phyloP scores from a whole-genome alignment of 2,329 filamentous ascomycete species.

The Elsinoe ampelina region DNA sequence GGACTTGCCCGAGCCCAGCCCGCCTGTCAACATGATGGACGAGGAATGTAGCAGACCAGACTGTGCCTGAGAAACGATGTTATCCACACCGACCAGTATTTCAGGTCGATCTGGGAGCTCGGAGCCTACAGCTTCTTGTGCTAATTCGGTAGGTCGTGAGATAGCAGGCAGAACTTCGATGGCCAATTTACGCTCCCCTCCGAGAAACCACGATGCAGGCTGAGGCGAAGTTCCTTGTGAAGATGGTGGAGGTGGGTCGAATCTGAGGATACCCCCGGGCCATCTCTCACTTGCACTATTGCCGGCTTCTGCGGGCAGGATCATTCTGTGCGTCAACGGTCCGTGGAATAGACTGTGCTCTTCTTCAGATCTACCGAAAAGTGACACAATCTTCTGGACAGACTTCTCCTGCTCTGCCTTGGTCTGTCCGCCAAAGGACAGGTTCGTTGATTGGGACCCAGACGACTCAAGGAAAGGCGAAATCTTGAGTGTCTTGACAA shows the following conservation, averaged over 20 bases:
- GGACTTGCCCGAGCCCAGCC: constrained; percentile 83
- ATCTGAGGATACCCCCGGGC: constrained; percentile 74
- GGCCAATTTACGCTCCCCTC: constrained; percentile 61
- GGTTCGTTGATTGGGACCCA: constrained; percentile 34
- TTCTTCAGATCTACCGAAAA: constrained; percentile 53
- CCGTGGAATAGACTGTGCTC: constrained; percentile 64
- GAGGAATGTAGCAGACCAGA: constrained; percentile 75
- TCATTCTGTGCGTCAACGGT: constrained; percentile 78
- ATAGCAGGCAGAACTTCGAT: constrained; percentile 71
- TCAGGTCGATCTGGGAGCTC: constrained; percentile 47
- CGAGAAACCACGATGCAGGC: constrained; percentile 60
- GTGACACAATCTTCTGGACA: constrained; percentile 58
- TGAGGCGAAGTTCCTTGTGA: constrained; percentile 38
- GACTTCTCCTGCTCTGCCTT: constrained; percentile 74
- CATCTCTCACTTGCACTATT: constrained; percentile 52
- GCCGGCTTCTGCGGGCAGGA: constrained; percentile 55
- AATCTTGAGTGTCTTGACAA: constrained; percentile 62
- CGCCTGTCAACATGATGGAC: constrained; percentile 81
- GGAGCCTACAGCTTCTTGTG: constrained; percentile 45
- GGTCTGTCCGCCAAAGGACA: constrained; percentile 83
- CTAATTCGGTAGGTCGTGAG: constrained; percentile 49
- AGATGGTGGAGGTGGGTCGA: constrained; percentile 50
- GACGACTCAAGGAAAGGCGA: constrained; percentile 55
- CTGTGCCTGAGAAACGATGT: constrained; percentile 60
- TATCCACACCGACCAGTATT: constrained; percentile 74